Conservation (phyloP, 1,284 basidiomycete genomes). For the Somion occarium region DNA sequence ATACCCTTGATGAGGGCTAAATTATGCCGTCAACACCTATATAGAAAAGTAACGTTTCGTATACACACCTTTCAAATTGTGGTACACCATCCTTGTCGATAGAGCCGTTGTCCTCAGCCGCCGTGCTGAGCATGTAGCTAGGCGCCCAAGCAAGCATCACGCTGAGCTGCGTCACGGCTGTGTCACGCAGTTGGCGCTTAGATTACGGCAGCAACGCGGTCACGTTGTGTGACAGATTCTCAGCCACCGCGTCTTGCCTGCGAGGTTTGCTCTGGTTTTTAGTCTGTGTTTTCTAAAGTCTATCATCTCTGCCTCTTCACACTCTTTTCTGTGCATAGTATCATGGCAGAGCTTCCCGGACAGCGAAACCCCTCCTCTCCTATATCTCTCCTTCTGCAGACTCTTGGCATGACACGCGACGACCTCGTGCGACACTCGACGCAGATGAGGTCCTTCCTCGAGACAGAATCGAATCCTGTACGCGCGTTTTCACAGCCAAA, state of each 20-base stretch:
- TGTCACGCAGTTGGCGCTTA: too few species aligned
- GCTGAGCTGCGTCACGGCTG: too few species aligned
- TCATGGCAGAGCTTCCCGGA: slow-evolving; percentile 7
- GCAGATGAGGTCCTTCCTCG: slow-evolving; percentile 72
- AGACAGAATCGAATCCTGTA: slow-evolving; percentile 34
- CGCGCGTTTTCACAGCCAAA: too few species aligned
- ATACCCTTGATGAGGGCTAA: slow-evolving; percentile 93
- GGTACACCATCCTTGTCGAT: slow-evolving; percentile 62
- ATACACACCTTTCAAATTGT: slow-evolving; percentile 81
- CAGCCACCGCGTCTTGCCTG: slow-evolving; percentile 4
- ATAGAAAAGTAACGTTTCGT: slow-evolving; percentile 16
- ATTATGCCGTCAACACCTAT: slow-evolving; percentile 8
- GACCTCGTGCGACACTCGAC: slow-evolving; percentile 61
- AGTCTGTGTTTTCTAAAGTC: too few species aligned
- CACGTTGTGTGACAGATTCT: too few species aligned
- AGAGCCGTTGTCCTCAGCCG: slow-evolving; percentile 3
- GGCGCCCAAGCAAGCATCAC: too few species aligned
- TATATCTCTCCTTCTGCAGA: slow-evolving; percentile 60
- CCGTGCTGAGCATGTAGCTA: slow-evolving; percentile 4
- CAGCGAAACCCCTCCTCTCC: slow-evolving; percentile 34
- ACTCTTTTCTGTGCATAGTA: slow-evolving; percentile 11
- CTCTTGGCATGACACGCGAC: slow-evolving; percentile 65
- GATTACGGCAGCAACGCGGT: too few species aligned
- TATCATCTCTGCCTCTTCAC: background rate
- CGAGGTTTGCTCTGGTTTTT: too few species aligned